Evolutionary conservation across 2,329 filamentous ascomycete genomes (phyloP).

Genomic region (Penicillium brasilianum): DNA sequence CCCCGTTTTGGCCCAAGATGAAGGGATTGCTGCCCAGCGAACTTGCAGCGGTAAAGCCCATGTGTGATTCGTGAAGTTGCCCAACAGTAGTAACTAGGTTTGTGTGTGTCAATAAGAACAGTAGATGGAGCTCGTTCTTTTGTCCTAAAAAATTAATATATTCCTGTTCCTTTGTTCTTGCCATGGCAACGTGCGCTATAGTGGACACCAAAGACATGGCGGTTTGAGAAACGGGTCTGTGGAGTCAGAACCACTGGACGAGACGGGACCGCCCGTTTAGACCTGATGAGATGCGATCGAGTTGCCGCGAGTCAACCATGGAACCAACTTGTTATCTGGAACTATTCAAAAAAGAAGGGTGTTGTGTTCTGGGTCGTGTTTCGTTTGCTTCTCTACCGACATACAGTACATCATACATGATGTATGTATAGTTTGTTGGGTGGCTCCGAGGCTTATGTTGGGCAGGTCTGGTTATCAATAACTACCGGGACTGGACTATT

Average conservation of each 20-base stretch:
- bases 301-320: conserved; percentile 28
- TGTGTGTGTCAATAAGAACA: conserved; percentile 19
- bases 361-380: background rate
- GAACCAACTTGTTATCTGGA: conserved; percentile 14
- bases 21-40: conserved; percentile 42
- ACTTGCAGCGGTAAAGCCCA: conserved; percentile 40
- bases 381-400: background rate
- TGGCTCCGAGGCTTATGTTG: background rate
- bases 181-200: conserved; percentile 29
- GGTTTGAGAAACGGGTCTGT: conserved; percentile 24
- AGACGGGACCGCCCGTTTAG: conserved; percentile 30
- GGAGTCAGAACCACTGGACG: conserved; percentile 33
- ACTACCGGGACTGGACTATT: conserved; percentile 1
- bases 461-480: conserved; percentile 3
- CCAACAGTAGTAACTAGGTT: conserved; percentile 29
- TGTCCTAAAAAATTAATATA: background rate
- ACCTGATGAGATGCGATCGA: conserved; percentile 20
- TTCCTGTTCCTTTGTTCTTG: conserved; percentile 17
- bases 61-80: conserved; percentile 33
- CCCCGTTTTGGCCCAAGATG: conserved; percentile 28
- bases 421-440: conserved; percentile 9
- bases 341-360: background rate
- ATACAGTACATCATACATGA: conserved; percentile 6
- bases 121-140: conserved; percentile 12
- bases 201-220: conserved; percentile 9